These are phyloP conservation scores for Brassica incana DNA, from an alignment of 345 rosid species.

Conservation along the genomic window DNA sequence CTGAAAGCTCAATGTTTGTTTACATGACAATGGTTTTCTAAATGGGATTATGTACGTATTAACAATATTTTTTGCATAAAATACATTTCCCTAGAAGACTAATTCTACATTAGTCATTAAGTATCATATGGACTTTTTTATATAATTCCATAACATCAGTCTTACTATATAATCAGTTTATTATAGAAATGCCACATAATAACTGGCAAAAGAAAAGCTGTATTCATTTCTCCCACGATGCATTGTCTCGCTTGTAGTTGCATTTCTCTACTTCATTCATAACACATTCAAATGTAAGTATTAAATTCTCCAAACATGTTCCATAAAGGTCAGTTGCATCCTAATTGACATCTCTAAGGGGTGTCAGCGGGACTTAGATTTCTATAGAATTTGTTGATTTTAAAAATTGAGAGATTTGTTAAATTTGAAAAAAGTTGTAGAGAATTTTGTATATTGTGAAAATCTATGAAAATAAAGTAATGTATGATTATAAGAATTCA, in stretches of 20 bases:
- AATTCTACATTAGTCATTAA: background rate
- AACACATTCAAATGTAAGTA: background rate
- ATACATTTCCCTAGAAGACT: background rate
- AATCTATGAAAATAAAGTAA: too few species aligned
- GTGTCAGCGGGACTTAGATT: too few species aligned
- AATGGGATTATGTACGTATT: background rate
- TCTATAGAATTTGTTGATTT: too few species aligned
- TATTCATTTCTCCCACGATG: slow-evolving; percentile 9
- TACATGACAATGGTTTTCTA: background rate
- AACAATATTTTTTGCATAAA: background rate
- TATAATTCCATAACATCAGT: background rate
- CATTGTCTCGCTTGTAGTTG: background rate
- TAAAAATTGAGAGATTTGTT: too few species aligned
- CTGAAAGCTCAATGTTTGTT: background rate
- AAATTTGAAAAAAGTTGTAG: too few species aligned
- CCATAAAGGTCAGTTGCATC: background rate
- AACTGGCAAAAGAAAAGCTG: slow-evolving; percentile 4
- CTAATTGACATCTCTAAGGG: background rate
- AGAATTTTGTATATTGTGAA: too few species aligned
- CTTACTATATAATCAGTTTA: slow-evolving; percentile 5
- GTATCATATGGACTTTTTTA: background rate
- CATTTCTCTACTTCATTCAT: background rate
- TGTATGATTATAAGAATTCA: too few species aligned
- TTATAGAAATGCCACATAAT: background rate
- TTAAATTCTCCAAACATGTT: background rate